Base-by-base conservation (phyloP, 2,329 filamentous ascomycete genomes). In the Fusarium buharicum region DNA sequence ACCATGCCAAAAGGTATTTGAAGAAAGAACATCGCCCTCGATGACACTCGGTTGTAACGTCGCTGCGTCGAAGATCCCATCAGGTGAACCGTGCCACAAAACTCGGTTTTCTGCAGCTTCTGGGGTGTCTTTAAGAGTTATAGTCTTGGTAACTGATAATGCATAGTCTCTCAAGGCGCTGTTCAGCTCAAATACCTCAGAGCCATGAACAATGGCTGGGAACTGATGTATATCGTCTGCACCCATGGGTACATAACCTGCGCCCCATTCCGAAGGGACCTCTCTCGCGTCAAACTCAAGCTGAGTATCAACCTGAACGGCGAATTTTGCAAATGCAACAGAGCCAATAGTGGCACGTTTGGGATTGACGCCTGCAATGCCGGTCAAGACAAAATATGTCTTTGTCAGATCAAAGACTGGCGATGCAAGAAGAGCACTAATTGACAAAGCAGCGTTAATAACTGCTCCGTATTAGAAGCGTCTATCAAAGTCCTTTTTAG, bases 1-100 rank as follows among this genome's bases (percentile, higher is more conserved):
- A 0, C 64, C 64, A 13, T 65, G 65, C 64, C 65, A 67, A 12
- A 67, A 67, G 1, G 62, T 67, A 18, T 67, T 67, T 0, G 64
- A 60, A 1, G 64, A 66, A 3, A 67, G 61, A 11, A 62, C 54
- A 24, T 67, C 64, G 3, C 64, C 65, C n/a, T 67, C 37, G 7
- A 67, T 33, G 3, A 67, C 48, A 4, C n/a, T 16, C 3, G 64
- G 64, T 2, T 36, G 17, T 2, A 30, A 30, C 3, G 57, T 48
- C 1, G 61, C 64, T 2, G 57, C 48, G 1, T 50, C 12, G 7
- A 56, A 67, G 2, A 50, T 9, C 0, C 20, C 37, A 1, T 43
- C 36, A 0, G 54, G 28, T 2, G 58, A 56, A 4, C 39, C 18
- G n/a, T 43, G 24, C 56, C 59, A 67, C 1, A 66, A 20, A 2